Evolutionary conservation across 768 basidiomycete species (phyloP), one percentile per base, ranked within the genome.

Genomic region (Lactifluus piperatus): DNA sequence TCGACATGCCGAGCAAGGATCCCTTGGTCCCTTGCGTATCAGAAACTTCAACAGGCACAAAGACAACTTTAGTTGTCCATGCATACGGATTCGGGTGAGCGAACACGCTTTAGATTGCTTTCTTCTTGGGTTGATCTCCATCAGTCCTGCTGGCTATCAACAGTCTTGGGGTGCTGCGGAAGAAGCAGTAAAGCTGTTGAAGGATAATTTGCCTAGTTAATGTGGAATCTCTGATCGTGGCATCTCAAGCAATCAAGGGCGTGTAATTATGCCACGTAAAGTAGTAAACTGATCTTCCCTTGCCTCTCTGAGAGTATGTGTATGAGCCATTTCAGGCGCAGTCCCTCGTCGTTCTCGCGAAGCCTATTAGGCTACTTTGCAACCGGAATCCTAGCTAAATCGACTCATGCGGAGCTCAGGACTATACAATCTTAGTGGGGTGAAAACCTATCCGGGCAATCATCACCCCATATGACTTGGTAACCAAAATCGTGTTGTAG

Each of bases 81-180:
- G 80, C 81, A 26, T 84, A 84, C 67, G 83, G 83, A 6, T 80
- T 84, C 37, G 82, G 82, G 78, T 79, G 43, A 54, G 76, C 45
- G 14, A 8, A 51, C 65, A 5, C 14, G 10, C 22, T 30, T 68
- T 65, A 46, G 56, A 68, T 62, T 61, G 47, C 20, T 9, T 62
- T 62, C 16, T 39, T 20, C 10, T 51, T 57, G 22, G 5, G 26
- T 36, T 41, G 37, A 43, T 18, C 22, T 18, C 37, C 30, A 13
- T 56, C 39, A 70, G 69, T n/a, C 51, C 64, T n/a, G 66, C 68
- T 8, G 69, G 68, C 13, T 70, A 68, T 50, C 69, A 70, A 43
- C 58, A 62, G 48, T 70, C 69, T 4, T 70, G 69, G 69, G 68
- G 67, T 3, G 69, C 67, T 0, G 69, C 68, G 4, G 64, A 65